Base-by-base conservation (phyloP, 2,329 filamentous ascomycete genomes). In the Eutypa lata region DNA sequence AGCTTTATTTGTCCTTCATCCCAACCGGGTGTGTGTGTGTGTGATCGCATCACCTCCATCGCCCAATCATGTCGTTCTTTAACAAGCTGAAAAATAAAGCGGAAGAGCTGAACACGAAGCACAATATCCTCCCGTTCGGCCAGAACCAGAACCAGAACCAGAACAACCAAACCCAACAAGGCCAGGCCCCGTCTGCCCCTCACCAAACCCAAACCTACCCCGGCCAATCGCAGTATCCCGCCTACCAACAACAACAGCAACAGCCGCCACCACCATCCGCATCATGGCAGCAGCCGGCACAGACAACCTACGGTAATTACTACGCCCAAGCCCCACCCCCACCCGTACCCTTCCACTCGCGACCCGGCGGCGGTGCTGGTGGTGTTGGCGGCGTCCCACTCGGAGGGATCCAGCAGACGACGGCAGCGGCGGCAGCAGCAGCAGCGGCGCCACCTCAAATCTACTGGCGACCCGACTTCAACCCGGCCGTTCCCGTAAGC, bases 381-480 rank as follows among this genome's bases (percentile, higher is more conserved):
- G 19, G 42, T 22, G n/a, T 6, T 38, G 13, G 35, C n/a, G 35
- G 13, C 35, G 6, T 7, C 35, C 35, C 35, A 14, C 16, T 16
- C 13, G 13, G 7, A 5, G 13, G n/a, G 13, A 38, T 5, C 13
- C 6, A 4, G 13, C 6, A 38, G 6, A 4, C 13, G 5, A 38
- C 35, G 35, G 35, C 26, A 38, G 33, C 57, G 46, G 31, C 35
- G 35, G 35, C 26, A 38, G 33, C 57, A 45, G 31, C n/a, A n/a
- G n/a, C n/a, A n/a, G n/a, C n/a, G n/a, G n/a, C n/a, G n/a, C n/a
- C 52, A 46, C 49, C 60, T 28, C 49, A 55, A 28, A 57, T 69
- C 2, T 83, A 83, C 66, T 84, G 81, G 81, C 73, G 73, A 53
- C 75, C 81, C 0, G 71, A 70, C 7, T 81, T 84, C 59, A 65